phyloP scores from a whole-genome alignment of 352 stramenopile species.

The Globisporangium cederbergense region DNA sequence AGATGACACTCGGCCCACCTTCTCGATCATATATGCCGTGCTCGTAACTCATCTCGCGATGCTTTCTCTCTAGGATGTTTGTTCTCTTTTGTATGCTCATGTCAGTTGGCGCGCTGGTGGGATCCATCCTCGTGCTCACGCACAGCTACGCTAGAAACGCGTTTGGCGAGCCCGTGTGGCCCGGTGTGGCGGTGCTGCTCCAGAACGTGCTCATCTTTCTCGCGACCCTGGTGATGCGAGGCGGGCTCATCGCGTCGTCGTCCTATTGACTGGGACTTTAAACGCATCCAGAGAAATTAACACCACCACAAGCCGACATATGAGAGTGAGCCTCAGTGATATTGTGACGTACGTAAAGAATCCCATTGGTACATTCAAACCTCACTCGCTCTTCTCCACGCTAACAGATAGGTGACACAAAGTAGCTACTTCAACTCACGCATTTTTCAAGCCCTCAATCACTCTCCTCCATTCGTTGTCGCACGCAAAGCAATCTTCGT shows the following conservation, averaged over 20 bases:
- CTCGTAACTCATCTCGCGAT: no score
- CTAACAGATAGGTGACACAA: background rate
- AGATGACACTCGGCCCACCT: background rate
- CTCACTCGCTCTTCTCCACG: background rate
- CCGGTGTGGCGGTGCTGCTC: constrained; percentile 51
- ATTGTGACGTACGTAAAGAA: background rate
- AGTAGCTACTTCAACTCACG: background rate
- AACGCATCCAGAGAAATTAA: no score
- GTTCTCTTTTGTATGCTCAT: constrained; percentile 53
- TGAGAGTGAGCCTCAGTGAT: background rate
- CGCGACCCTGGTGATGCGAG: constrained; percentile 54
- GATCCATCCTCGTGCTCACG: constrained; percentile 57
- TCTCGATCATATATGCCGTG: no score
- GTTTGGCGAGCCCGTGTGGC: constrained; percentile 55
- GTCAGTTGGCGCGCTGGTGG: constrained; percentile 32
- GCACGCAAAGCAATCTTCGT: background rate
- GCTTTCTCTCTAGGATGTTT: constrained; percentile 30
- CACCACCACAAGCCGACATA: background rate
- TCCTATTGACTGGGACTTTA: constrained; percentile 5
- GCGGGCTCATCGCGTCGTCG: constrained; percentile 35
- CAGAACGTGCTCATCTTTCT: constrained; percentile 63
- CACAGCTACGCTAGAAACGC: constrained; percentile 55
- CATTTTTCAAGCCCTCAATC: no score
- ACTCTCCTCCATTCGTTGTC: no score
- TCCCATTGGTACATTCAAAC: background rate